phyloP scores from a whole-genome alignment of 441 rosid genomes.

The Melastoma candidum region DNA sequence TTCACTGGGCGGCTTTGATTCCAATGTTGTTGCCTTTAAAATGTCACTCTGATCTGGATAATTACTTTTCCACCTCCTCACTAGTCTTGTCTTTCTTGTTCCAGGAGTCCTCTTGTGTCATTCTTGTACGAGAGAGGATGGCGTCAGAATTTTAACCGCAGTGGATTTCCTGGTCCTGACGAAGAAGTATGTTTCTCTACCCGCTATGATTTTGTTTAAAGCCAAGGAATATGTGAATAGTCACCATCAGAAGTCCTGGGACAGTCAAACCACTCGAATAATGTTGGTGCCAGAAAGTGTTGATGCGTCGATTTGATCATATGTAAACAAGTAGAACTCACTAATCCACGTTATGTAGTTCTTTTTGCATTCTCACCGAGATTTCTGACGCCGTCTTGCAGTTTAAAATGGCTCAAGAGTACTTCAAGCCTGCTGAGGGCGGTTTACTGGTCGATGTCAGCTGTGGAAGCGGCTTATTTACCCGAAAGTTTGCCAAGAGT shows the following conservation, averaged over 20 bases:
- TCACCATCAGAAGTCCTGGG: too few species aligned
- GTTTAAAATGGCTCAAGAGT: conserved; percentile 91
- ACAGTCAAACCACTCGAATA: too few species aligned
- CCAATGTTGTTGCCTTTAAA: too few species aligned
- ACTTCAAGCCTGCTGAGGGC: conserved; percentile 67
- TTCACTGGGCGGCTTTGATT: too few species aligned
- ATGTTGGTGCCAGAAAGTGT: too few species aligned
- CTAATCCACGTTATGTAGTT: background rate
- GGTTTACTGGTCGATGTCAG: conserved; percentile 87
- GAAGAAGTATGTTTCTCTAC: conserved; percentile 57
- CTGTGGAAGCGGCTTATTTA: conserved; percentile 89
- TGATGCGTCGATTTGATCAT: background rate
- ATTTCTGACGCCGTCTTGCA: conserved; percentile 27
- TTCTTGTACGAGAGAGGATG: conserved; percentile 92
- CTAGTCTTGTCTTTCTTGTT: conserved; percentile 6
- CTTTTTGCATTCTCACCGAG: conserved; percentile 4
- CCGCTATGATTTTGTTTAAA: background rate
- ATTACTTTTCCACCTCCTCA: conserved; percentile 1
- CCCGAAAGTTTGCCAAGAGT: conserved; percentile 73
- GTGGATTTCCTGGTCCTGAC: conserved; percentile 92
- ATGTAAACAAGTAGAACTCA: too few species aligned
- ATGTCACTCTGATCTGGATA: too few species aligned
- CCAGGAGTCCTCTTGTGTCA: conserved; percentile 87
- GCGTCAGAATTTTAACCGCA: conserved; percentile 64
- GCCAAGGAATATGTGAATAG: background rate